phyloP scores from a whole-genome alignment of 129 eudicot species.

The Centella asiatica region DNA sequence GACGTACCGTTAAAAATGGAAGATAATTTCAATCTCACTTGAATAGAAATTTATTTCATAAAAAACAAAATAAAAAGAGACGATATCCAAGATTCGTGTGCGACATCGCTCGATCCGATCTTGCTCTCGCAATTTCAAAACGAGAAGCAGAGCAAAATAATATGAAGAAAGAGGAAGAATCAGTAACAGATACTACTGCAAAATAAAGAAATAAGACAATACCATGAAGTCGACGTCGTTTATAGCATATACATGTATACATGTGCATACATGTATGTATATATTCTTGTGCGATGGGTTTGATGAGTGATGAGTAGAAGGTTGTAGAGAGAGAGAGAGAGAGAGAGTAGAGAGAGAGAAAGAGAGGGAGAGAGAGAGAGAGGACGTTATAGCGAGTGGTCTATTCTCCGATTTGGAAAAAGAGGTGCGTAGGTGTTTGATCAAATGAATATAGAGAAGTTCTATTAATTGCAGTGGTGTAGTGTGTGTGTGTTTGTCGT shows the following conservation, averaged over 20 bases:
- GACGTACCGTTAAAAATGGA: no score
- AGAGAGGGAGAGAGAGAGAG: constrained; percentile 9
- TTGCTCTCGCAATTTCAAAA: constrained; percentile 25
- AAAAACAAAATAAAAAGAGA: neutral
- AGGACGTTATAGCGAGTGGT: no score
- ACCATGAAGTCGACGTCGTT: neutral
- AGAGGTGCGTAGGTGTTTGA: no score
- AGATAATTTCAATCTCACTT: constrained; percentile 7
- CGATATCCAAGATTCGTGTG: constrained; percentile 13
- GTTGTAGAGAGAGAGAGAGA: neutral
- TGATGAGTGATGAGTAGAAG: constrained; percentile 5
- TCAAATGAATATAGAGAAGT: no score
- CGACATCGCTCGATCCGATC: constrained; percentile 32
- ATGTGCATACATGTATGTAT: neutral
- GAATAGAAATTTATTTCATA: neutral
- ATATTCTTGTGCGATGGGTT: neutral
- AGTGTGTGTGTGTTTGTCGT: no score
- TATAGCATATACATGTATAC: neutral
- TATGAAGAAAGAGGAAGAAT: no score
- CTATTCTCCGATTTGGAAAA: no score
- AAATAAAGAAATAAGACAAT: neutral
- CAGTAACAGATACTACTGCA: no score
- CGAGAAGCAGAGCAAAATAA: neutral
- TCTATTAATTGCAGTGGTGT: no score
- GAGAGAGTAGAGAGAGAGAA: constrained; percentile 5